These are phyloP conservation scores for Microbotryum scabiosae DNA, from an alignment of 1,284 basidiomycete genomes.

Conservation along the genomic window DNA sequence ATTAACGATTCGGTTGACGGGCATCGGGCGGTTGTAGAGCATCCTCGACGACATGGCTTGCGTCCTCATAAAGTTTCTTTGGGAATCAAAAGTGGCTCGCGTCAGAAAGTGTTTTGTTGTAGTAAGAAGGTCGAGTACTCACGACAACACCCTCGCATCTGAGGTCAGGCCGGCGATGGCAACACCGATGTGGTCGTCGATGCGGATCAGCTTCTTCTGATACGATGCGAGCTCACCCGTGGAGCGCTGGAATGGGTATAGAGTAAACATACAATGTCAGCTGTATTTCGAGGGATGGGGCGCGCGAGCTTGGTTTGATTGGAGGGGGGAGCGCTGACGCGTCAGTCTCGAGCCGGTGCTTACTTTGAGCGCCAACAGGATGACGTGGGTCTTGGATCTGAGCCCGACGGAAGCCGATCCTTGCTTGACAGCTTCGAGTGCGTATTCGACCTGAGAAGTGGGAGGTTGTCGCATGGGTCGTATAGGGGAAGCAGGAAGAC, in stretches of 20 bases:
- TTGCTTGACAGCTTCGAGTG: conserved; percentile 98
- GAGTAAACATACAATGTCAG: not conserved
- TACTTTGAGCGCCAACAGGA: conserved; percentile 87
- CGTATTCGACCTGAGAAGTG: conserved; percentile 95
- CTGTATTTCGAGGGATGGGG: not conserved
- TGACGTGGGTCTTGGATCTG: conserved; percentile 87
- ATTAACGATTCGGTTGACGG: conserved; percentile 84
- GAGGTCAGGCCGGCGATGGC: conserved; percentile 97
- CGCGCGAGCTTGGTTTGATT: not conserved
- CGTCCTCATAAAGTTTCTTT: conserved; percentile 97
- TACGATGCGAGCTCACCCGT: conserved; percentile 96
- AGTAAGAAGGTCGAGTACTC: conserved; percentile 21
- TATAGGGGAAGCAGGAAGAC: not conserved
- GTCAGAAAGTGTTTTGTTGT: not conserved
- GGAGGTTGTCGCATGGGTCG: conserved; percentile 3
- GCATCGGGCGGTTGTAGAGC: conserved; percentile 88
- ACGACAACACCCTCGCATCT: conserved; percentile 95
- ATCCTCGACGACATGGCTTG: conserved; percentile 93
- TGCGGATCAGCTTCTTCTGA: conserved; percentile 99
- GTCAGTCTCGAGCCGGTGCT: conserved; percentile 17
- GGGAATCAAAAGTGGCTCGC: not conserved
- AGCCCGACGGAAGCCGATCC: conserved; percentile 96
- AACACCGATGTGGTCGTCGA: conserved; percentile 98
- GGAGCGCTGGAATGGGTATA: conserved; percentile 61
- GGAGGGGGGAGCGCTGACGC: conserved; percentile 2